A percentile compares a stretch with the other conserved stretches of the same genome.
Evolutionary conservation across 805 yeast genomes (phyloP).

Genomic region (Naumovozyma baii): DNA sequence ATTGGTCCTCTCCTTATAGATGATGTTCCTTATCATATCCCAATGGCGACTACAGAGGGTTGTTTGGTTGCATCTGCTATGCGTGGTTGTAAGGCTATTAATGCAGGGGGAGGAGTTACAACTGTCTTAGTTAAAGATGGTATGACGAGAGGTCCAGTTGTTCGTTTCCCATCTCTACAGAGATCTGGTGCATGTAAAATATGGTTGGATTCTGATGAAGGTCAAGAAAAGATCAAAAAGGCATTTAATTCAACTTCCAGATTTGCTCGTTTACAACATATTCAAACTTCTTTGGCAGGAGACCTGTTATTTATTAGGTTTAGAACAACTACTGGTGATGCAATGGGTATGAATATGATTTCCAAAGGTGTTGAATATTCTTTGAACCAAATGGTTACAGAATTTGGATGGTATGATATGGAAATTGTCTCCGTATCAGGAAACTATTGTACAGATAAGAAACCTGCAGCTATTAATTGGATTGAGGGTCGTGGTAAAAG

Average conservation of each 20-base stretch:
- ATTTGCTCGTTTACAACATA: constrained; percentile 86
- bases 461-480: constrained; percentile 98
- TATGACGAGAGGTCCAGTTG: constrained; percentile 99
- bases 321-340: constrained; percentile 99
- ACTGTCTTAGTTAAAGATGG: constrained; percentile 93
- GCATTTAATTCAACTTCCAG: constrained; percentile 96
- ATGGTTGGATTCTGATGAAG: constrained; percentile 95
- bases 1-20: constrained; percentile 95
- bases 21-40: constrained; percentile 79
- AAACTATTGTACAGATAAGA: constrained; percentile 95
- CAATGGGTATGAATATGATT: constrained; percentile 99
- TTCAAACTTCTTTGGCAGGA: constrained; percentile 93
- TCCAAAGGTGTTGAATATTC: constrained; percentile 94
- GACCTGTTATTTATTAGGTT: constrained; percentile 79
- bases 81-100: constrained; percentile 98
- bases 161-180: constrained; percentile 66
- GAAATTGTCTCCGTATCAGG: constrained; percentile 86
- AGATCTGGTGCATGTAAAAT: constrained; percentile 92
- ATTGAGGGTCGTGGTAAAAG: constrained; percentile 98
- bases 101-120: constrained; percentile 91
- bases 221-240: constrained; percentile 67
- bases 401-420: constrained; percentile 93
- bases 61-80: constrained; percentile 96
- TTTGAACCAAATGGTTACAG: constrained; percentile 73
- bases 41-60: constrained; percentile 99